Evolutionary conservation across 75 land plant genomes (phyloP).

Genomic region (Sequoiadendron giganteum): DNA sequence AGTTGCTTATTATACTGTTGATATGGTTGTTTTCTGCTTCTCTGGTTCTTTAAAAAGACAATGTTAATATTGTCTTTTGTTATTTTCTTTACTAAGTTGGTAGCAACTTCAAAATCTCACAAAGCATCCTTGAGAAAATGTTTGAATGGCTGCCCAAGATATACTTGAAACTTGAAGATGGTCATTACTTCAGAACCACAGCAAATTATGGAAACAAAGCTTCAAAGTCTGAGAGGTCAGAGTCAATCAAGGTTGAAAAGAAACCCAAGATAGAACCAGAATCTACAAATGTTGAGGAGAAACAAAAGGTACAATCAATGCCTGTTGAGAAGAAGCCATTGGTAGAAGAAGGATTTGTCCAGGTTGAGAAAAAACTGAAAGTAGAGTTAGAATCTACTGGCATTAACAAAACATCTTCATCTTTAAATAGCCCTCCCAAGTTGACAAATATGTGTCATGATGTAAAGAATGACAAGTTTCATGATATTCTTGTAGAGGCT

Average conservation of each 20-base stretch:
- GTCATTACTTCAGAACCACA: constrained; percentile 52
- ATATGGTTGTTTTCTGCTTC: neutral
- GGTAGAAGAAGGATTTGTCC: constrained; percentile 11
- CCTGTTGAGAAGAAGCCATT: constrained; percentile 11
- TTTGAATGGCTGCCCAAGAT: constrained; percentile 55
- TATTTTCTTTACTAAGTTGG: constrained; percentile 53
- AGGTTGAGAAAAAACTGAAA: constrained; percentile 27
- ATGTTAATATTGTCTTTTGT: neutral
- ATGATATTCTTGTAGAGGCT: constrained; percentile 71
- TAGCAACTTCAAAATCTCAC: constrained; percentile 62
- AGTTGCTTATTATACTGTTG: neutral
- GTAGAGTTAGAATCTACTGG: constrained; percentile 21
- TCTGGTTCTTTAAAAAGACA: neutral
- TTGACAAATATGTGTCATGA: constrained; percentile 60
- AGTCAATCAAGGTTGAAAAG: constrained; percentile 12
- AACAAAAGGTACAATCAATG: constrained; percentile 12
- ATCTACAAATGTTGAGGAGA: constrained; percentile 10
- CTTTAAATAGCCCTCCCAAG: constrained; percentile 43
- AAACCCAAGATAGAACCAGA: neutral
- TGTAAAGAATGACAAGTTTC: constrained; percentile 57
- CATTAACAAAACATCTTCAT: constrained; percentile 21
- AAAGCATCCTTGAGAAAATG: constrained; percentile 67
- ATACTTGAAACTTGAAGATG: constrained; percentile 74
- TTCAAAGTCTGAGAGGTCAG: neutral
- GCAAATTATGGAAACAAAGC: constrained; percentile 29